Evolutionary conservation across 352 stramenopile genomes (phyloP), one percentile per base, ranked within the genome.

Genomic region (Phytophthora hybrid): DNA sequence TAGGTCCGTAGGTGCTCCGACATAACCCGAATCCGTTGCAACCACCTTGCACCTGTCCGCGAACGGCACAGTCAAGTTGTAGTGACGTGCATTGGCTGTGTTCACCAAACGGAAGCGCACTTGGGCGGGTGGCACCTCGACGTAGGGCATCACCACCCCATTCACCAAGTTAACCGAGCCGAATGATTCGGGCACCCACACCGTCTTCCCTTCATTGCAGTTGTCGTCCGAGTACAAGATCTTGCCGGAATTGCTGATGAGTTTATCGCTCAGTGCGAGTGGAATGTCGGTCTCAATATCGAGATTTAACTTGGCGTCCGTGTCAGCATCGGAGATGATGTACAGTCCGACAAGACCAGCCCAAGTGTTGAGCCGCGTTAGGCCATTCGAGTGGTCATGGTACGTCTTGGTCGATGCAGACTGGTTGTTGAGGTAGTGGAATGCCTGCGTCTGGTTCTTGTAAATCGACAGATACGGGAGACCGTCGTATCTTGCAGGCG

Each of bases 21-120:
- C 83, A 58, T 86, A 92, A 32, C 87, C 87, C 9, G 81, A 88
- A 62, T 94, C 87, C 8, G 74, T 88, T 0, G 83, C 85, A 32
- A 94, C 83, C 13, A 88, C 47, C 18, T 79, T 66, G 65, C 87
- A 93, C 69, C 88, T 89, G 76, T 85, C 76, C 0, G 77, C 75
- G 63, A 94, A 94, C 14, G 87, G 85, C 10, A 93, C 79, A 10
- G 76, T 83, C n/a, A 94, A 80, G 75, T 94, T 94, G 76, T 94
- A 94, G 76, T 94, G 79, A 47, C 87, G 87, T 32, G 87, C 73
- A 65, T 94, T 94, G 56, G 87, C 84, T 4, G 77, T 55, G 62
- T 92, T 94, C 8, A 74, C 65, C 29, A 92, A 26, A 31, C 87
- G 87, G 70, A 94, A 92, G 39, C 87, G 87, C 5, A 91, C 84